phyloP scores from a whole-genome alignment of 2,329 filamentous ascomycete species.

The Pseudomassariella vexata region DNA sequence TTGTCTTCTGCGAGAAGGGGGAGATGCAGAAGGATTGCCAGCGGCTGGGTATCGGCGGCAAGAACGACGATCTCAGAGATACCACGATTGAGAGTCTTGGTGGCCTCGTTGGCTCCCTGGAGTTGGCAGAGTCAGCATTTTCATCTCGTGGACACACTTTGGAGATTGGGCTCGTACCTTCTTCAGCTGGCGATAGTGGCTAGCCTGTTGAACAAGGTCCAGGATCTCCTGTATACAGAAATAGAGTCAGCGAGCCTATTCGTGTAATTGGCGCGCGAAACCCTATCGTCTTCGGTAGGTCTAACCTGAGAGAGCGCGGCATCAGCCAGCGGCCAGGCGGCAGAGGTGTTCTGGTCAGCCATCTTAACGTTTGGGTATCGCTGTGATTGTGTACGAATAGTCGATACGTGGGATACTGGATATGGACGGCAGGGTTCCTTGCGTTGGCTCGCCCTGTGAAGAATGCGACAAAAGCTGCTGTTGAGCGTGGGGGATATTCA shows the following conservation, averaged over 20 bases:
- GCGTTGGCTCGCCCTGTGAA: conserved; percentile 57
- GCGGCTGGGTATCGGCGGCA: conserved; percentile 79
- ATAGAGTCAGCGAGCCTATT: too few relatives aligned
- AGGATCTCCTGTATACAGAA: conserved; percentile 80
- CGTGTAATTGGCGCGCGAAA: too few relatives aligned
- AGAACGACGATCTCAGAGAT: conserved; percentile 85
- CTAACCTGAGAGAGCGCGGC: conserved; percentile 67
- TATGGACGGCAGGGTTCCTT: conserved; percentile 47
- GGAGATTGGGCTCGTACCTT: too few relatives aligned
- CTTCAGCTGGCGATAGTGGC: conserved; percentile 70
- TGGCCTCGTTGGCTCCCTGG: conserved; percentile 79
- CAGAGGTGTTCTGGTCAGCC: conserved; percentile 16
- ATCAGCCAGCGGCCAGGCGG: conserved; percentile 47
- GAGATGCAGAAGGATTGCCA: conserved; percentile 84
- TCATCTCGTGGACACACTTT: too few relatives aligned
- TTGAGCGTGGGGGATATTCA: too few relatives aligned
- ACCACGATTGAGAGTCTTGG: conserved; percentile 87
- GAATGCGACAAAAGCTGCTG: too few relatives aligned
- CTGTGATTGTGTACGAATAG: background rate
- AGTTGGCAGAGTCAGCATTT: too few relatives aligned
- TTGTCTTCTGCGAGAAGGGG: conserved; percentile 84
- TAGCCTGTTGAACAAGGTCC: conserved; percentile 70
- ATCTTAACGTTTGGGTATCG: conserved; percentile 16
- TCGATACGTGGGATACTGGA: background rate
- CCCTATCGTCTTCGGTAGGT: too few relatives aligned